A percentile compares a stretch with the other conserved stretches of the same genome.
Conservation (phyloP, 495 filamentous ascomycete species). For the Trichoderma reesei region DNA sequence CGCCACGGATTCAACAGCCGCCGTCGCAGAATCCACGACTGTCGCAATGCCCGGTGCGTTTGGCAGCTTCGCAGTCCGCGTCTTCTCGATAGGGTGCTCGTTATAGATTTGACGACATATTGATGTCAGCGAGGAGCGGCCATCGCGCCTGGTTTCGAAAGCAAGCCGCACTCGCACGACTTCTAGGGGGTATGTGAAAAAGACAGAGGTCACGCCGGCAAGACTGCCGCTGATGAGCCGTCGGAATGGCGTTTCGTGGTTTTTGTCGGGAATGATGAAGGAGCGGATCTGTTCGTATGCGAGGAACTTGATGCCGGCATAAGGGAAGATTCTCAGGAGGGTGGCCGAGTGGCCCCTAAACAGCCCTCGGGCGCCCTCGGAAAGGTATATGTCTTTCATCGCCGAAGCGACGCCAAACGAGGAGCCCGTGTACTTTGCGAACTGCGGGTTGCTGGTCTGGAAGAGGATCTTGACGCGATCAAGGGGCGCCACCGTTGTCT, state of each 20-base stretch:
- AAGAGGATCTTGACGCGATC: conserved; percentile 99
- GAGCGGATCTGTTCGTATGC: conserved; percentile 92
- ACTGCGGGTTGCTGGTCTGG: conserved; percentile 89
- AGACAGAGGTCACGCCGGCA: conserved; percentile 82
- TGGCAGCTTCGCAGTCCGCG: conserved; percentile 8
- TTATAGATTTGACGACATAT: conserved; percentile 79
- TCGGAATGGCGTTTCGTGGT: conserved; percentile 71
- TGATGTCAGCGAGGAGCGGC: conserved; percentile 52
- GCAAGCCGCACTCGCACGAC: conserved; percentile 86
- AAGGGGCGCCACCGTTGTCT: conserved; percentile 89
- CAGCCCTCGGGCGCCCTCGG: conserved; percentile 65
- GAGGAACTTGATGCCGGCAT: conserved; percentile 94
- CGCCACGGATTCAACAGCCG: conserved; percentile 28
- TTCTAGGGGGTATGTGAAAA: conserved; percentile 92
- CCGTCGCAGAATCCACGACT: conserved; percentile 19
- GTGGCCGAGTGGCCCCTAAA: conserved; percentile 94
- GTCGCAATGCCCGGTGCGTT: conserved; percentile 15
- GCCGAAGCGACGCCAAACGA: conserved; percentile 73
- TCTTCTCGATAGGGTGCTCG: conserved; percentile 41
- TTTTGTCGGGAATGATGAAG: conserved; percentile 53
- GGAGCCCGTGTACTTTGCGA: conserved; percentile 78
- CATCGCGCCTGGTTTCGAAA: conserved; percentile 72
- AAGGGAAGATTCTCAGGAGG: conserved; percentile 88
- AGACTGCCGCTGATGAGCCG: conserved; percentile 68
- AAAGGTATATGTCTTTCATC: conserved; percentile 69